Evolutionary conservation across 306 rosid species (phyloP).

Genomic region (Canavalia gladiata): DNA sequence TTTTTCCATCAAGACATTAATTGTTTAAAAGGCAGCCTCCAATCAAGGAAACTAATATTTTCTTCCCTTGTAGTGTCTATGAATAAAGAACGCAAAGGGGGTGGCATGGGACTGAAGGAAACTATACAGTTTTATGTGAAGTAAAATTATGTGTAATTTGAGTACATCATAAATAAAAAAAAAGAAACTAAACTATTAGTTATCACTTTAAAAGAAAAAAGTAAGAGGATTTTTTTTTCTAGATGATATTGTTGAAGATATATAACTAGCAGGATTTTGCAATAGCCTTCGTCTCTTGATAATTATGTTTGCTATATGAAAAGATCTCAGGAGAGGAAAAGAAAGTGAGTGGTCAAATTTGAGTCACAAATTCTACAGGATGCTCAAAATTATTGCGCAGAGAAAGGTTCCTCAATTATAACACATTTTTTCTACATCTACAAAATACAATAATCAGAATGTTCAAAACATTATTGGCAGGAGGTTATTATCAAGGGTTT

Average conservation of each 20-base stretch:
- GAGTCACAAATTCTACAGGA: slow-evolving; percentile 38
- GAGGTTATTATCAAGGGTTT: slow-evolving; percentile 29
- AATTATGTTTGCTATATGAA: not conserved
- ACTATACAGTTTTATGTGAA: too few species aligned
- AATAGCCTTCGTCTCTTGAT: not conserved
- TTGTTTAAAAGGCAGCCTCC: too few species aligned
- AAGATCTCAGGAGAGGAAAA: slow-evolving; percentile 39
- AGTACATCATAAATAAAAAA: not conserved
- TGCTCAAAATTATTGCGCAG: slow-evolving; percentile 43
- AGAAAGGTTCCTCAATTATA: slow-evolving; percentile 53
- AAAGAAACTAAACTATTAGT: not conserved
- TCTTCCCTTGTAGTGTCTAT: too few species aligned
- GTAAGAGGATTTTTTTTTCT: not conserved
- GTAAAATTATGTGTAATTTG: not conserved
- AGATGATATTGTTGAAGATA: not conserved
- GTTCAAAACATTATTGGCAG: slow-evolving; percentile 25
- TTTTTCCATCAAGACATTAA: too few species aligned
- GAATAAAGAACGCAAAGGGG: too few species aligned
- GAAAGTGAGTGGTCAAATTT: slow-evolving; percentile 43
- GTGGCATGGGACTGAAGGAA: too few species aligned
- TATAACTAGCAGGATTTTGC: not conserved
- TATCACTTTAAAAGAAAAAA: not conserved
- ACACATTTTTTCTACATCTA: slow-evolving; percentile 35
- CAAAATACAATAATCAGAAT: slow-evolving; percentile 13
- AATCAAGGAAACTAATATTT: too few species aligned